Percentiles rank a stretch among this genome's conserved stretches.
These are phyloP conservation scores for Triglochin maritima DNA, from an alignment of 106 monocot species.

Conservation along the genomic window DNA sequence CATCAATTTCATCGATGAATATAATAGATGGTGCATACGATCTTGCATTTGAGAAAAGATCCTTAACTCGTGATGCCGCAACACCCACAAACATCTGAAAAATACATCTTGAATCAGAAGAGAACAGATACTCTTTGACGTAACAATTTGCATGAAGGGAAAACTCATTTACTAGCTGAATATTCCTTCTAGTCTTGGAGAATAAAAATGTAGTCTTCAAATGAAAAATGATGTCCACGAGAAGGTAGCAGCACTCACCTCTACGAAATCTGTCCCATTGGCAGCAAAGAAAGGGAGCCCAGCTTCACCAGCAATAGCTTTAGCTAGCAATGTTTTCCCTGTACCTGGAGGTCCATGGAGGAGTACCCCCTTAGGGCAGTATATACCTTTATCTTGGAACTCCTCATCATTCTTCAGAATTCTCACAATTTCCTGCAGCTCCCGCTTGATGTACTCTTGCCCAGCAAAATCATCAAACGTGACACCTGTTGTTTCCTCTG, in stretches of 20 bases:
- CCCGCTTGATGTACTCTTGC: conserved; percentile 76
- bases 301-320: conserved; percentile 90
- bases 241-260: conserved; percentile 23
- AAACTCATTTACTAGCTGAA: too few species aligned
- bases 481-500: conserved; percentile 86
- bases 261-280: conserved; percentile 91
- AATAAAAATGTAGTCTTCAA: neutral
- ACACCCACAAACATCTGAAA: conserved; percentile 93
- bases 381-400: conserved; percentile 78
- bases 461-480: conserved; percentile 97
- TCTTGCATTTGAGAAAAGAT: conserved; percentile 74
- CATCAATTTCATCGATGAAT: conserved; percentile 94
- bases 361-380: conserved; percentile 86
- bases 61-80: conserved; percentile 79
- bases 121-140: neutral
- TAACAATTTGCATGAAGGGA: too few species aligned
- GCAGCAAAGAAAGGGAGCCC: conserved; percentile 92
- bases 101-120: neutral
- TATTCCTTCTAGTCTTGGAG: neutral
- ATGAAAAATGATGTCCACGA: neutral
- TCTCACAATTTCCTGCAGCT: conserved; percentile 72
- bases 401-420: conserved; percentile 80
- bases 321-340: conserved; percentile 79
- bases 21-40: conserved; percentile 85
- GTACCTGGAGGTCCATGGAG: conserved; percentile 91